Conservation (phyloP, 345 rosid genomes). For the Eucalyptus virginea region DNA sequence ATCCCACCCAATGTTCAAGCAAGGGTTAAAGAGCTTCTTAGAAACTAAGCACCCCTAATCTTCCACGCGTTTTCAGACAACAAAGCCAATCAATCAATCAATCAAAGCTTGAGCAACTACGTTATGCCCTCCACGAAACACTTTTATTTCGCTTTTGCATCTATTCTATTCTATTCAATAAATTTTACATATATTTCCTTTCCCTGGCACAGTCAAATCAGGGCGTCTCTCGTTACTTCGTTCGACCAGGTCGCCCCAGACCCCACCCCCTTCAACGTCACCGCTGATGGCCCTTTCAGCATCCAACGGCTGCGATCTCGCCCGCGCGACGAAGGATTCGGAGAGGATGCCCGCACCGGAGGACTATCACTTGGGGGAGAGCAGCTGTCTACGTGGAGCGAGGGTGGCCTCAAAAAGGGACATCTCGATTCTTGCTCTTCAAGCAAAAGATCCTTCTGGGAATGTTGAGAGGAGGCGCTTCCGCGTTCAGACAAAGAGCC, state of each 20-base stretch:
- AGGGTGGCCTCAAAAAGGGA: not conserved
- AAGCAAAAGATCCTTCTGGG: not conserved
- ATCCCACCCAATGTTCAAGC: not conserved
- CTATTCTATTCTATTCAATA: not conserved
- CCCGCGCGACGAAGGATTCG: not conserved
- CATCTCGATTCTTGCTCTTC: not conserved
- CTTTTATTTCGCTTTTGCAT: not conserved
- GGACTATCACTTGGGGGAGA: not conserved
- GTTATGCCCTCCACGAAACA: not conserved
- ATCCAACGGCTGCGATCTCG: not conserved
- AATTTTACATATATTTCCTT: not conserved
- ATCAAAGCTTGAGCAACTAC: not conserved
- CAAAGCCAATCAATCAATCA: not conserved
- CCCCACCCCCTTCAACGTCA: not conserved
- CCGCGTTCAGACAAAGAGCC: not conserved
- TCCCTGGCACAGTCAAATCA: not conserved
- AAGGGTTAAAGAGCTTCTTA: not conserved
- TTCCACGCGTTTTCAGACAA: not conserved
- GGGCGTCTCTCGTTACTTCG: not conserved
- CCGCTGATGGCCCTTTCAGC: not conserved
- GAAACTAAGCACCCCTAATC: not conserved
- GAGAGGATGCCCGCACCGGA: not conserved
- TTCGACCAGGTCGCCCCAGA: not conserved
- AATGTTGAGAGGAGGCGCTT: rapidly evolving
- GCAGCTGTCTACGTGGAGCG: not conserved